Conservation (phyloP, 1,284 basidiomycete species). For the Peniophora sp. region DNA sequence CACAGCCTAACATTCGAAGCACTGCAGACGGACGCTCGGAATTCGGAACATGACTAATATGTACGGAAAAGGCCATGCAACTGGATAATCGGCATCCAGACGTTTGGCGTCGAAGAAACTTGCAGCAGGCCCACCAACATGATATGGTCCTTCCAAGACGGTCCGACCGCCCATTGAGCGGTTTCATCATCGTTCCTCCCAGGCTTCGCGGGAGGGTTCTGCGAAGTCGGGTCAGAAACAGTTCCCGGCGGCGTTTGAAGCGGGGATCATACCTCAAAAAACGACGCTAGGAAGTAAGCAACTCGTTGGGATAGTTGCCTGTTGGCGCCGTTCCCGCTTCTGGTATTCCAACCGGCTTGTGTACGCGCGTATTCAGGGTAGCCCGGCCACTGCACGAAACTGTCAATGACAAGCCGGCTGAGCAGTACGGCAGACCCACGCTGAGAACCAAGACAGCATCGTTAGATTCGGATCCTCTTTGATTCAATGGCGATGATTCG, state of each 20-base stretch:
- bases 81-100: too few species aligned
- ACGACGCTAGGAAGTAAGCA: not conserved
- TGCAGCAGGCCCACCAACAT: conserved; percentile 9
- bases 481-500: too few species aligned
- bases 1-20: too few species aligned
- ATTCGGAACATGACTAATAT: too few species aligned
- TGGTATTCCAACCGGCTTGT: not conserved
- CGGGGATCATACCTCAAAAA: not conserved
- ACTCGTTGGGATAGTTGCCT: not conserved
- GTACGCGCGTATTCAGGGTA: not conserved
- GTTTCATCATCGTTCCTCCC: not conserved
- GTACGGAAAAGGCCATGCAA: too few species aligned
- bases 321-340: not conserved
- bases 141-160: conserved; percentile 5
- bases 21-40: too few species aligned
- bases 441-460: not conserved
- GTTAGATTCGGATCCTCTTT: too few species aligned
- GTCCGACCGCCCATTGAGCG: not conserved
- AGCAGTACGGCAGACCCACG: not conserved
- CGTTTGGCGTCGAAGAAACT: conserved; percentile 4
- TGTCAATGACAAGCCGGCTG: not conserved
- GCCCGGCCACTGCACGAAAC: not conserved
- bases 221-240: not conserved
- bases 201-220: not conserved
- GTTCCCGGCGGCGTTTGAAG: not conserved